These are phyloP conservation scores for Hypoxylon sp. DNA, from an alignment of 2,329 filamentous ascomycete genomes.

Conservation along the genomic window DNA sequence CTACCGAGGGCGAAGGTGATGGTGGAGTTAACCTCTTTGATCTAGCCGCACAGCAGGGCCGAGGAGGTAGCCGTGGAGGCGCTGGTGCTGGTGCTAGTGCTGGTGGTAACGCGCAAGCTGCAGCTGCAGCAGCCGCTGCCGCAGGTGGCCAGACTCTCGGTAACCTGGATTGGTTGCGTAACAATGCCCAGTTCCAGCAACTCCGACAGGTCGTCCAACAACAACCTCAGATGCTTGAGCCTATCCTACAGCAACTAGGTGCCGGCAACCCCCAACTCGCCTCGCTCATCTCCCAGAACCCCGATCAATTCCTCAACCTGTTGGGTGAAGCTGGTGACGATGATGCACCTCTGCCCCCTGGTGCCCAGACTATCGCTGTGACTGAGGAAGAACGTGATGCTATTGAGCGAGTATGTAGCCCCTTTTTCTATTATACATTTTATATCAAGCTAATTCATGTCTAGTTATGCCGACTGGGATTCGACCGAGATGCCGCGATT, in stretches of 20 bases:
- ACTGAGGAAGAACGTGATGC: slow-evolving; percentile 97
- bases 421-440: slow-evolving; percentile 9
- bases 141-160: slow-evolving; percentile 62
- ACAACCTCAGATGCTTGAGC: slow-evolving; percentile 97
- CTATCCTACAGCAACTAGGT: slow-evolving; percentile 94
- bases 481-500: slow-evolving; percentile 90
- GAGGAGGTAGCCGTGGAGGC: slow-evolving; percentile 54
- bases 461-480: slow-evolving; percentile 90
- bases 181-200: slow-evolving; percentile 98
- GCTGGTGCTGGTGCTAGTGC: slow-evolving; percentile 53
- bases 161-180: slow-evolving; percentile 91
- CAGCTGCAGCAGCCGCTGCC: slow-evolving; percentile 58
- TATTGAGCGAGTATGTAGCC: slow-evolving; percentile 83
- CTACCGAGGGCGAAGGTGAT: slow-evolving; percentile 53
- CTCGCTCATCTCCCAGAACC: slow-evolving; percentile 88
- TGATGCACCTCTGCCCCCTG: slow-evolving; percentile 84
- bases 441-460: slow-evolving; percentile 24
- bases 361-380: slow-evolving; percentile 87
- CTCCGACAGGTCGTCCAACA: slow-evolving; percentile 96
- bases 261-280: slow-evolving; percentile 95
- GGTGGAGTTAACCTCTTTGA: slow-evolving; percentile 89
- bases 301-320: slow-evolving; percentile 90
- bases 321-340: slow-evolving; percentile 88
- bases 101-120: slow-evolving; percentile 46
- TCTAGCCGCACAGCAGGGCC: slow-evolving; percentile 80